These are phyloP conservation scores for Penicillium chermesinum DNA, from an alignment of 495 filamentous ascomycete species.

Conservation along the genomic window DNA sequence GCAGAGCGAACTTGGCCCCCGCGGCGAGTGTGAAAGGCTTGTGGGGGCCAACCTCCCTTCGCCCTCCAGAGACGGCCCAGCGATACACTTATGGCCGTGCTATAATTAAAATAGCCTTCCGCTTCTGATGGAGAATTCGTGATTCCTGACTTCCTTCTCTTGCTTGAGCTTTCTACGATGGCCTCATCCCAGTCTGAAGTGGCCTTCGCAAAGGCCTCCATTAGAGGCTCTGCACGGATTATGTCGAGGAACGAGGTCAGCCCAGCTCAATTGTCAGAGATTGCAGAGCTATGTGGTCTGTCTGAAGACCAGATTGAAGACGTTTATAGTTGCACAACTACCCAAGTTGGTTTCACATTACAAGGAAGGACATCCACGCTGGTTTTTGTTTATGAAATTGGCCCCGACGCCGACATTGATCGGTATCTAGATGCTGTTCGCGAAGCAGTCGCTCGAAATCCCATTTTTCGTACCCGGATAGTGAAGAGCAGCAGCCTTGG, in stretches of 20 bases:
- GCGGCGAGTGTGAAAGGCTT: too few species aligned
- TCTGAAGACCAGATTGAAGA: not conserved
- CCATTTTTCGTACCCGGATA: not conserved
- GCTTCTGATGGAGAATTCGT: too few species aligned
- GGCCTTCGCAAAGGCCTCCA: too few species aligned
- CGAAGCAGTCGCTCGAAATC: not conserved
- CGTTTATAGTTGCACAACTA: not conserved
- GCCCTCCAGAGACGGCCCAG: too few species aligned
- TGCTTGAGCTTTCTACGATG: too few species aligned
- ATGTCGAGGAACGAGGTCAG: not conserved
- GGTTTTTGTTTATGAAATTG: not conserved
- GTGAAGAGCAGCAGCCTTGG: not conserved
- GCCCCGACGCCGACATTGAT: not conserved
- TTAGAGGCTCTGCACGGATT: not conserved
- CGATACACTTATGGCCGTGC: too few species aligned
- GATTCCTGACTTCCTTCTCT: too few species aligned
- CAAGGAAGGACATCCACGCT: not conserved
- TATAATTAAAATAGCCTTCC: too few species aligned
- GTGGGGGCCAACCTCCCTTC: too few species aligned
- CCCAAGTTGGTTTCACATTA: not conserved
- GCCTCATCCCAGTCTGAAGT: too few species aligned
- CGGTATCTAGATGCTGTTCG: not conserved
- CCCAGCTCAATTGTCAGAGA: not conserved
- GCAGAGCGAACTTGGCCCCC: too few species aligned
- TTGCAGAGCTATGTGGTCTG: not conserved